Evolutionary conservation across 1,139 yeast genomes (phyloP), one percentile per base, ranked within the genome.

Genomic region (Yamadazyma kanchanaburiensis): DNA sequence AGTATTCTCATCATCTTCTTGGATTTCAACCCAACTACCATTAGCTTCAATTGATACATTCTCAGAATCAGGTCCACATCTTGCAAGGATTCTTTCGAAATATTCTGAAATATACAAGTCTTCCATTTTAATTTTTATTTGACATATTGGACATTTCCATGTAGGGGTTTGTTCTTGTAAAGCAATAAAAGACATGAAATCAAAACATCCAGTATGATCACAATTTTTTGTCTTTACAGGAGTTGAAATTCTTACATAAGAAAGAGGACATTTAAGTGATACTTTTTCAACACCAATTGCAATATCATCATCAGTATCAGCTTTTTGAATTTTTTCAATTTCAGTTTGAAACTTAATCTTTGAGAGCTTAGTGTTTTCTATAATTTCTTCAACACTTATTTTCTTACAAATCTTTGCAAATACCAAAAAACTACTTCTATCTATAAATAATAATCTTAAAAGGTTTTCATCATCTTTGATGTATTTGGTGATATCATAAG

Each of bases 91-190:
- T 10, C 75, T 78, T 25, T 54, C 44, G 23, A 80, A 70, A 48
- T 73, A 82, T 38, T 80, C 86, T 37, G 80, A 78, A 1, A 80
- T 53, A 0, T 80, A 74, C 34, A 83, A 51, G 38, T 76, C 77
- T n/a, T 66, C 60, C 1, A 77, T 49, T 4, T 58, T 51, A 2
- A 79, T 46, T 5, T 43, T 37, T 4, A 51, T 53, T 32, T 64
- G 69, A 46, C 94, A 83, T 9, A 78, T 64, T 0, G 89, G 89
- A 46, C 94, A 83, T 24, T 55, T 56, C 86, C 87, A 81, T 0
- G 77, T 67, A 0, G 88, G 79, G 1, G 74, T 60, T 44, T 76
- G 81, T 28, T 64, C 59, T 46, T 82, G 91, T 18, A 80, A 62
- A 35, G 72, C 68, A 10, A 83, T 46, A 46, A 69, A 83, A 30